Evolutionary conservation across 2,329 filamentous ascomycete species (phyloP).

Genomic region (Colletotrichum lindemuthianum): DNA sequence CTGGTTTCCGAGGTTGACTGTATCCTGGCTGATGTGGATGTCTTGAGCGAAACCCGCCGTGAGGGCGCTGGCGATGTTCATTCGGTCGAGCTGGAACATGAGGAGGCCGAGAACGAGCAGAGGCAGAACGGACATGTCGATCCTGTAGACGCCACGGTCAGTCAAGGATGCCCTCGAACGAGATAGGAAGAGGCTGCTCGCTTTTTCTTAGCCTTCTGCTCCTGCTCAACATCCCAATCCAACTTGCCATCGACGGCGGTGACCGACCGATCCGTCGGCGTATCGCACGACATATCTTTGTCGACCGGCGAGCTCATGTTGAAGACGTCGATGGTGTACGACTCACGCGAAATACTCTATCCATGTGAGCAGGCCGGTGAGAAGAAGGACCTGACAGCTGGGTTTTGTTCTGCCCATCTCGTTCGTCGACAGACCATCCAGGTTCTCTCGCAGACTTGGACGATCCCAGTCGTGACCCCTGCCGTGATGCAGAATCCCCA

Average conservation of each 20-base stretch:
- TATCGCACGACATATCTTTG: constrained; percentile 21
- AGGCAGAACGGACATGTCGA: constrained; percentile 58
- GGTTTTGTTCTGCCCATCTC: constrained; percentile 11
- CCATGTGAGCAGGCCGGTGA: no score
- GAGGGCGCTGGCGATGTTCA: constrained; percentile 61
- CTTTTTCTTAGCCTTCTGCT: constrained; percentile 37
- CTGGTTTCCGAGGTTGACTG: constrained; percentile 63
- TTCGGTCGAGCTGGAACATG: constrained; percentile 63
- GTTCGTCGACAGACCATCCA: constrained; percentile 15
- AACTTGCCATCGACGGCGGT: constrained; percentile 7
- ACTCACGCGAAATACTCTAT: no score
- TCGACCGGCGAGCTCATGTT: constrained; percentile 14
- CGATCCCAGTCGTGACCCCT: constrained; percentile 6
- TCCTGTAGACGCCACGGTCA: constrained; percentile 42
- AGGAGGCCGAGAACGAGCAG: constrained; percentile 60
- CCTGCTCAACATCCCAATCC: constrained; percentile 35
- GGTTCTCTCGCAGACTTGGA: background rate
- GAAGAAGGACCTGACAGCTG: background rate
- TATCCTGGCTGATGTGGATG: constrained; percentile 55
- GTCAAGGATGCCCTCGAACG: constrained; percentile 7
- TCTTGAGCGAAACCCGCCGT: constrained; percentile 57
- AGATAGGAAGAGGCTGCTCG: constrained; percentile 22
- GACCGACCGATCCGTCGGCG: constrained; percentile 33
- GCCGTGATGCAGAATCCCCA: background rate
- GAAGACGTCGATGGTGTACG: background rate